phyloP scores from a whole-genome alignment of 176 grass and related monocot species.

The Raddia guianensis region DNA sequence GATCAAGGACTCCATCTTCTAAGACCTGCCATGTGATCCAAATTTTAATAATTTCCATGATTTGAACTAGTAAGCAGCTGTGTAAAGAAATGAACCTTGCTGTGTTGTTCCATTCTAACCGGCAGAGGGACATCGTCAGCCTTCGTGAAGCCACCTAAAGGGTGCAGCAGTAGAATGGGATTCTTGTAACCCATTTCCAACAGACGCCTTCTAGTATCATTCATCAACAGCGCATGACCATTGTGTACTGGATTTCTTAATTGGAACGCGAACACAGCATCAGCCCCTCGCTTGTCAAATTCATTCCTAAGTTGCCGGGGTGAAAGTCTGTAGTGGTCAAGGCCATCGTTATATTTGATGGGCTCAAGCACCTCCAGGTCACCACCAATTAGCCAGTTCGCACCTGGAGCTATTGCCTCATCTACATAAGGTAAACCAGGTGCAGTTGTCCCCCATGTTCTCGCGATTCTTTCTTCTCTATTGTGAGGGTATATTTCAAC shows the following conservation, averaged over 20 bases:
- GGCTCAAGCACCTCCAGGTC: conserved; percentile 85
- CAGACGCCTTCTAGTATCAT: conserved; percentile 81
- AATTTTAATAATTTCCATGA: background rate
- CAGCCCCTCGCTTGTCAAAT: conserved; percentile 71
- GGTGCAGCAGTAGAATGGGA: conserved; percentile 85
- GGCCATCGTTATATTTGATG: conserved; percentile 88
- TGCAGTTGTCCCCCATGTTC: conserved; percentile 81
- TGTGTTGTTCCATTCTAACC: conserved; percentile 96
- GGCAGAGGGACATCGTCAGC: conserved; percentile 92
- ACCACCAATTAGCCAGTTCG: conserved; percentile 89
- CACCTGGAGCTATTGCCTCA: conserved; percentile 67
- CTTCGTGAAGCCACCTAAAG: conserved; percentile 81
- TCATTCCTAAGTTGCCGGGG: conserved; percentile 69
- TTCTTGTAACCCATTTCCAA: conserved; percentile 96
- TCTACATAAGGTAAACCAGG: conserved; percentile 91
- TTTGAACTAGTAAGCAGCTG: background rate
- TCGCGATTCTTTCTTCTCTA: conserved; percentile 97
- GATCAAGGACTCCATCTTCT: conserved; percentile 94
- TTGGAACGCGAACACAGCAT: conserved; percentile 95
- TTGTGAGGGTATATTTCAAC: conserved; percentile 95
- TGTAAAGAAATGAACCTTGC: conserved; percentile 57
- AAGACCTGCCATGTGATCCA: conserved; percentile 58
- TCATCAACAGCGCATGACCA: conserved; percentile 90
- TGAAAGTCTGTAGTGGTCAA: conserved; percentile 89
- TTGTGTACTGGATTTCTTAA: conserved; percentile 94